phyloP scores from a whole-genome alignment of 1,284 basidiomycete species.

The Malassezia furfur region DNA sequence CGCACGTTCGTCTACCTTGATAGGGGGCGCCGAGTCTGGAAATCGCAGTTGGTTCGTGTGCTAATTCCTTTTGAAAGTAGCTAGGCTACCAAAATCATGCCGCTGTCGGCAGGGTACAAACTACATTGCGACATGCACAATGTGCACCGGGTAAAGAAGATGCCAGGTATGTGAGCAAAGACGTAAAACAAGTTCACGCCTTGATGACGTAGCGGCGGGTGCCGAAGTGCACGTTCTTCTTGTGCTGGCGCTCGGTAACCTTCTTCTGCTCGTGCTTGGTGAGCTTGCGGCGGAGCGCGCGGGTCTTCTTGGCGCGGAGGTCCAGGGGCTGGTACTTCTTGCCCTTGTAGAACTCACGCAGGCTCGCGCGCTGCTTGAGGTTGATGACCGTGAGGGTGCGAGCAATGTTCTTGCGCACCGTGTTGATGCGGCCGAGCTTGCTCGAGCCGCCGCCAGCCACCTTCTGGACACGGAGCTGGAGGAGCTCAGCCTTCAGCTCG shows the following conservation, averaged over 20 bases:
- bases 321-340: conserved; percentile 97
- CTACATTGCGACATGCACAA: conserved; percentile 11
- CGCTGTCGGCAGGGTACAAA: conserved; percentile 9
- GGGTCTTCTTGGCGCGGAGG: conserved; percentile 94
- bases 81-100: conserved; percentile 12
- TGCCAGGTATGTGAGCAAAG: neutral
- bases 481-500: conserved; percentile 93
- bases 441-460: conserved; percentile 89
- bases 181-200: conserved; percentile 31
- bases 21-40: too few relatives aligned
- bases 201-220: conserved; percentile 45
- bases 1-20: too few relatives aligned
- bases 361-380: conserved; percentile 92
- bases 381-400: conserved; percentile 97
- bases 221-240: conserved; percentile 47
- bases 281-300: conserved; percentile 90
- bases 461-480: conserved; percentile 86
- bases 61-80: conserved; percentile 3
- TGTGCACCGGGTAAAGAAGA: neutral
- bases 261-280: conserved; percentile 55
- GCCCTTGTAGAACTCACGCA: conserved; percentile 93
- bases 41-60: too few relatives aligned
- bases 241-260: conserved; percentile 46
- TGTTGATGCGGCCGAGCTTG: conserved; percentile 92
- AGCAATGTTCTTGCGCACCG: conserved; percentile 97